Base-by-base conservation (phyloP, 495 filamentous ascomycete genomes). In the Neurospora sp. region DNA sequence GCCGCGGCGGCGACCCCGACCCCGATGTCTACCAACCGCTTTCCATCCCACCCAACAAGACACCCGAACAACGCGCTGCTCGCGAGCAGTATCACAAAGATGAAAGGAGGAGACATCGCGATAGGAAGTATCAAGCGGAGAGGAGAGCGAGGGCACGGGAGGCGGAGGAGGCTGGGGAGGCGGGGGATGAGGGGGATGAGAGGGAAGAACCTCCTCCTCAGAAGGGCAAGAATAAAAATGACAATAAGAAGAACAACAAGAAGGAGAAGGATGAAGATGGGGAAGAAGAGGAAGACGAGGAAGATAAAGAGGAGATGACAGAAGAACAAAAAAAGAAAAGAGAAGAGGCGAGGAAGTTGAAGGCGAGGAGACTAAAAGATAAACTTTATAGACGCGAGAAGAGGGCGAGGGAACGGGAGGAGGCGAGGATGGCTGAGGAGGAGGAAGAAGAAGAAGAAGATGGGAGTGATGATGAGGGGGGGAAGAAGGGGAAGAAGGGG, bases 241-340 rank as follows among this genome's bases (percentile, higher is more conserved):
- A n/a, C n/a, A n/a, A n/a, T n/a, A n/a, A n/a, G n/a, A n/a, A n/a
- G n/a, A n/a, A n/a, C n/a, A n/a, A n/a, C n/a, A n/a, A n/a, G n/a
- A n/a, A n/a, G 3, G 40, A 19, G 17, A 6, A 43, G 1, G 7
- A 48, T 0, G n/a, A 21, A 0, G 10, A 24, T 10, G 21, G 15
- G 0, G 21, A 54, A 1, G 21, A 45, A 0, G 42, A 54, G 0
- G 21, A 24, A 1, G 10, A 21, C 0, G n/a, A 24, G 0, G 9
- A 5, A 5, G 4, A 28, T 7, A 21, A 59, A 2, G 21, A 24
- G 2, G 9, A 21, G 9, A 9, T 45, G 19, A 45, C 43, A 1
- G 43, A 45, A 21, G 2, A 45, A 4, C 43, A 45, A 2, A 42
- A 19, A 17, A 42, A 7, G 15, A 42, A 17, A 1, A 9, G 3